Evolutionary conservation across 148 eudicot species (phyloP).

Genomic region (Linanthus parryae): DNA sequence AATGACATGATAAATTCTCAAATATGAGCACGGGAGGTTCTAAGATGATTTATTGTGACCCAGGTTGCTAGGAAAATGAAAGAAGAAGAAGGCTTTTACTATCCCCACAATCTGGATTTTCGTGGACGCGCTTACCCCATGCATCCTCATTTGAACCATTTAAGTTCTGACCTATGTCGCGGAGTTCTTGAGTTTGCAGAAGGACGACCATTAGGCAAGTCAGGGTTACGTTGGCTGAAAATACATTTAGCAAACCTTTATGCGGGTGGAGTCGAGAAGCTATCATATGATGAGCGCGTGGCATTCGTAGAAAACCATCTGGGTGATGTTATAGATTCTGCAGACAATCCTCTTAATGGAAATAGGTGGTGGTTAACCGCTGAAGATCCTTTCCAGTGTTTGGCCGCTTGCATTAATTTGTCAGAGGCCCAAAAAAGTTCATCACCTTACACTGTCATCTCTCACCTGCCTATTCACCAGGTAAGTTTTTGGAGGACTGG

Average conservation of each 20-base stretch:
- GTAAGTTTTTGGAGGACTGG: conserved; percentile 22
- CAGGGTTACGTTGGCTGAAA: conserved; percentile 79
- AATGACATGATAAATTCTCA: too few species aligned
- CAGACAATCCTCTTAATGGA: conserved; percentile 63
- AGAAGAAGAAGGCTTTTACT: conserved; percentile 86
- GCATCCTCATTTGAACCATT: conserved; percentile 90
- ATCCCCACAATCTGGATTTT: conserved; percentile 87
- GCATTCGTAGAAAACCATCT: conserved; percentile 69
- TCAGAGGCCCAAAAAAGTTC: conserved; percentile 72
- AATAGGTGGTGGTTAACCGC: conserved; percentile 86
- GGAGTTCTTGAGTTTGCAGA: conserved; percentile 90
- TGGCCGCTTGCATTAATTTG: conserved; percentile 81
- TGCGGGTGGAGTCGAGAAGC: conserved; percentile 78
- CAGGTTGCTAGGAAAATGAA: conserved; percentile 89
- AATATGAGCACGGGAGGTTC: too few species aligned
- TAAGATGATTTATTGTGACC: conserved; percentile 11
- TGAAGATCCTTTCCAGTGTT: conserved; percentile 92
- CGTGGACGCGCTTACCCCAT: conserved; percentile 95
- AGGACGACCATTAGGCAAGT: conserved; percentile 77
- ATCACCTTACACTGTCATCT: conserved; percentile 52
- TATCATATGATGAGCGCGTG: conserved; percentile 66
- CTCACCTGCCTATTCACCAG: conserved; percentile 91
- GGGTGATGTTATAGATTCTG: conserved; percentile 63
- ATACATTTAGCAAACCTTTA: conserved; percentile 82
- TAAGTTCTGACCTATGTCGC: conserved; percentile 86